Evolutionary conservation across 2,329 filamentous ascomycete species (phyloP), one percentile per base, ranked within the genome.

Genomic region (Herpotrichia juniperi): DNA sequence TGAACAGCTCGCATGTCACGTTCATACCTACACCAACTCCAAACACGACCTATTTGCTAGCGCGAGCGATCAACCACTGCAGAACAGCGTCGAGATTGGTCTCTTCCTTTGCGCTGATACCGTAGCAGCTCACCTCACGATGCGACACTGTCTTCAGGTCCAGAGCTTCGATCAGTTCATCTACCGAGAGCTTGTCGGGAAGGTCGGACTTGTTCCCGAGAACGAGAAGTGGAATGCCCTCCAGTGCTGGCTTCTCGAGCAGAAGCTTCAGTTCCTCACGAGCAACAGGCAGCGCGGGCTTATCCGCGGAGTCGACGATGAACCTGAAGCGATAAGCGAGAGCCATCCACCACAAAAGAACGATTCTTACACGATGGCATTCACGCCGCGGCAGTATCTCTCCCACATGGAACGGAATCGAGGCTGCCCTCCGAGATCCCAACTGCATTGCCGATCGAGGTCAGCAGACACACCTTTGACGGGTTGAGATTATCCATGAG

Each of bases 371-470:
- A 99, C 90, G 64, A 99, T 97, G 64, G 93, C 93, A 78, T 96
- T 96, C 63, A 97, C 94, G 46, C 92, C 94, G 59, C 93, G 91
- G 78, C 94, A 97, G 76, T 99, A 99, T 70, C 94, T 84, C 81
- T 99, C 94, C 94, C 94, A 99, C 94, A 99, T 99, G 64, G 91
- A 90, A 69, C 94, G 90, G 79, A 97, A 99, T 61, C 93, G 86
- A 65, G 94, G 93, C 78, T 99, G 94, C 48, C 94, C 94, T 64
- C 94, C 94, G 59, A 99, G 86, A 79, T 99, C 94, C 94, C 94
- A 99, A 78, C 85, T 87, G 63, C 34, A 52, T 59, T 56, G 61
- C 56, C 58, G 54, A 51, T 56, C 42, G 51, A 72, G 67, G 73
- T 74, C 70, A 73, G 70, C 69, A 65, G 68, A 64, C 60, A 58